These are phyloP conservation scores for Cryptococcus floricola DNA, from an alignment of 1,284 basidiomycete genomes.

Conservation along the genomic window DNA sequence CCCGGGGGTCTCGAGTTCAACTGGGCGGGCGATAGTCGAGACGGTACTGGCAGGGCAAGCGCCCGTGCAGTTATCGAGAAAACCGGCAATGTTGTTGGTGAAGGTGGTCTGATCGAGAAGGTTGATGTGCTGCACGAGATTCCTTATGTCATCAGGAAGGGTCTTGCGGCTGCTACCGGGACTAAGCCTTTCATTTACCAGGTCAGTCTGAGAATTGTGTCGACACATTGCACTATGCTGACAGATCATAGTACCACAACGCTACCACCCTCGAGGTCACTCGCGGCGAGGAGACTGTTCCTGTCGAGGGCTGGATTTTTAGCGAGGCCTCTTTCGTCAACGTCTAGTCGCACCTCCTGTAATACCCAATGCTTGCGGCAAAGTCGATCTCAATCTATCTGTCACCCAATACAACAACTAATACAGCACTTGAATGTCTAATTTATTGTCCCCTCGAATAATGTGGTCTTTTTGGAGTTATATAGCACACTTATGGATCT, in stretches of 20 bases:
- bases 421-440: too few relatives aligned
- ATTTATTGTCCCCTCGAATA: too few relatives aligned
- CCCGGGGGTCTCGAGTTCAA: constrained; percentile 69
- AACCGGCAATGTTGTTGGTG: constrained; percentile 55
- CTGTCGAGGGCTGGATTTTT: constrained; percentile 69
- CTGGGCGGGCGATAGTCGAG: constrained; percentile 70
- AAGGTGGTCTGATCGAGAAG: constrained; percentile 87
- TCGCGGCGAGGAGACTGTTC: constrained; percentile 50
- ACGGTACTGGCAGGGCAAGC: constrained; percentile 51
- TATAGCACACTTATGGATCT: too few relatives aligned
- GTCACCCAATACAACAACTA: too few relatives aligned
- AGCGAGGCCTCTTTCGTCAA: constrained; percentile 84
- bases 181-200: constrained; percentile 56
- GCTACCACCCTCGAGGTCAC: constrained; percentile 64
- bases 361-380: too few relatives aligned
- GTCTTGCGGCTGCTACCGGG: constrained; percentile 52
- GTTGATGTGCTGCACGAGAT: constrained; percentile 96
- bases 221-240: neutral
- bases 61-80: constrained; percentile 60
- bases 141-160: constrained; percentile 66
- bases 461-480: too few relatives aligned
- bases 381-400: too few relatives aligned
- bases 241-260: constrained; percentile 67
- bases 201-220: constrained; percentile 21
- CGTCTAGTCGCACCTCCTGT: neutral